Percentiles rank a stretch among this genome's conserved stretches.
Conservation (phyloP, 371 early-diverging fungal genomes). For the Mortierella sp. region DNA sequence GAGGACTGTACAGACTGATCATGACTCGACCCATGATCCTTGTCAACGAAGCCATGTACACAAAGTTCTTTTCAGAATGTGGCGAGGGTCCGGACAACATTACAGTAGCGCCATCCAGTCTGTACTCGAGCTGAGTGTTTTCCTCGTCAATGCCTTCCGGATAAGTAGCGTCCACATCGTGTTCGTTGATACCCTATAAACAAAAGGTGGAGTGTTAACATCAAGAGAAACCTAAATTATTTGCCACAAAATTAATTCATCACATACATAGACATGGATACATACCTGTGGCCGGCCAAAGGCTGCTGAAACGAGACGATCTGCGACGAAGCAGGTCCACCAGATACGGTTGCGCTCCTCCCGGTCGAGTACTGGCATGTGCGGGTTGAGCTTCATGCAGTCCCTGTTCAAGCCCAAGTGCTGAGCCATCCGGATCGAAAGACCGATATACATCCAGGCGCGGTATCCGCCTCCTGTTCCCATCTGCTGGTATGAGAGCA, state of each 20-base stretch:
- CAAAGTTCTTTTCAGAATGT: slow-evolving; percentile 39
- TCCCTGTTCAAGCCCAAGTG: slow-evolving; percentile 71
- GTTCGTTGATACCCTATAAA: slow-evolving; percentile 52
- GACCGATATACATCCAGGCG: slow-evolving; percentile 66
- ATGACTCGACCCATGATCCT: slow-evolving; percentile 40
- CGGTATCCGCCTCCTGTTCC: slow-evolving; percentile 54
- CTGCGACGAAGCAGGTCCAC: slow-evolving; percentile 67
- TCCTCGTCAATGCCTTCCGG: slow-evolving; percentile 42
- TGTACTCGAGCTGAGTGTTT: slow-evolving; percentile 30
- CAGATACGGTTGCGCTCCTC: slow-evolving; percentile 70
- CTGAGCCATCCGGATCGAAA: slow-evolving; percentile 73
- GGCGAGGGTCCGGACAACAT: slow-evolving; percentile 23
- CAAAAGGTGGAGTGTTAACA: too few relatives aligned
- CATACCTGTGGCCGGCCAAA: slow-evolving; percentile 43
- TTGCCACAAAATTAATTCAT: background rate
- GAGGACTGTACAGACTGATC: slow-evolving; percentile 34
- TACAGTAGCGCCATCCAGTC: slow-evolving; percentile 11
- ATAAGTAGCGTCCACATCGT: slow-evolving; percentile 41
- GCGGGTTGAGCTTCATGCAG: slow-evolving; percentile 61
- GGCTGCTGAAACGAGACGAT: slow-evolving; percentile 59
- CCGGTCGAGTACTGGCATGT: slow-evolving; percentile 62
- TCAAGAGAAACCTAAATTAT: slow-evolving; percentile 14
- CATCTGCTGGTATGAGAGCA: slow-evolving; percentile 45
- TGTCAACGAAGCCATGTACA: slow-evolving; percentile 28
- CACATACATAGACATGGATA: background rate